These are phyloP conservation scores for Torulaspora globosa DNA, from an alignment of 1,139 yeast species.

Conservation along the genomic window DNA sequence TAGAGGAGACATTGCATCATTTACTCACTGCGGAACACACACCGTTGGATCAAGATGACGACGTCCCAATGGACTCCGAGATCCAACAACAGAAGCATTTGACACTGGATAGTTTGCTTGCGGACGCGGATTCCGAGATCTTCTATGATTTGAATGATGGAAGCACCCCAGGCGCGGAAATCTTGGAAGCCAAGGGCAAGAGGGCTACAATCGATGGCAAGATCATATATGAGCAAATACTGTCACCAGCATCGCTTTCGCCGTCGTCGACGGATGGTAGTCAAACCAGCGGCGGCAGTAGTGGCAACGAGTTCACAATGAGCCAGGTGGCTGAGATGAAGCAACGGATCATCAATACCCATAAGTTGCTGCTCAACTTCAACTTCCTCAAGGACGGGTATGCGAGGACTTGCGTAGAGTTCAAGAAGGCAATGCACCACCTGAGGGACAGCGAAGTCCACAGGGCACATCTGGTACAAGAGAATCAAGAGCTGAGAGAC, in stretches of 20 bases:
- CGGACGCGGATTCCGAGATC: conserved; percentile 8
- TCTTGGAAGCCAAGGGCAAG: conserved; percentile 5
- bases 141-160: conserved; percentile 11
- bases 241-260: conserved; percentile 28
- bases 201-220: conserved; percentile 4
- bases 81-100: conserved; percentile 20
- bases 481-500: conserved; percentile 30
- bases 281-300: conserved; percentile 3
- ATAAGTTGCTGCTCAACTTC: conserved; percentile 33
- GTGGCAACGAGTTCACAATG: conserved; percentile 24
- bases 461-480: conserved; percentile 35
- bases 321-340: conserved; percentile 30
- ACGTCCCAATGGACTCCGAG: conserved; percentile 15
- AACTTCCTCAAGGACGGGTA: conserved; percentile 36
- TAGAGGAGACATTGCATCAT: conserved; percentile 25
- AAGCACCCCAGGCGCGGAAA: conserved; percentile 3
- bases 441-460: conserved; percentile 38
- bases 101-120: conserved; percentile 28
- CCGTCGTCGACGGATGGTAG: conserved; percentile 23
- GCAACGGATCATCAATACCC: conserved; percentile 35
- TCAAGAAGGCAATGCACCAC: conserved; percentile 34
- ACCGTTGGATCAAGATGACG: conserved; percentile 9
- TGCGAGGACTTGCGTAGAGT: conserved; percentile 34
- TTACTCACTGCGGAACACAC: conserved; percentile 22
- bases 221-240: conserved; percentile 16